phyloP scores from a whole-genome alignment of 2,329 filamentous ascomycete genomes.

The Hawksworthiomyces lignivorus region DNA sequence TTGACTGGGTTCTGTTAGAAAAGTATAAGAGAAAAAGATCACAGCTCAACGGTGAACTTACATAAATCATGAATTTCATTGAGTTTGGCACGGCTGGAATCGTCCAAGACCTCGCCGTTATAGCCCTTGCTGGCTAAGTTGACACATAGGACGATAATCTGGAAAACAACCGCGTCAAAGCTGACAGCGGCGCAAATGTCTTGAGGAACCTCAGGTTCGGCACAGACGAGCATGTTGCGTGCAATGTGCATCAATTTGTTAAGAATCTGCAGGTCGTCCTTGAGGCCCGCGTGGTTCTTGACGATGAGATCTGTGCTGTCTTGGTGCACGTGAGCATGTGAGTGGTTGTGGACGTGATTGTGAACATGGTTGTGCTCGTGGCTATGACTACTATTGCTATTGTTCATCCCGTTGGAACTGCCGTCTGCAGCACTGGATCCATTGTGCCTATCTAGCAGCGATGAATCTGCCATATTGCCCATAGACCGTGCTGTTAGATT shows the following conservation, averaged over 20 bases:
- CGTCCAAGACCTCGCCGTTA: conserved; percentile 55
- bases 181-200: conserved; percentile 57
- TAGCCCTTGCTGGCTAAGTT: conserved; percentile 62
- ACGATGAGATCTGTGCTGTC: conserved; percentile 57
- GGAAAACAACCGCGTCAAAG: conserved; percentile 59
- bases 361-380: conserved; percentile 44
- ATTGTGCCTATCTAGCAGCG: conserved; percentile 38
- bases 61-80: conserved; percentile 59
- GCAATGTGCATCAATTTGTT: conserved; percentile 63
- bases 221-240: conserved; percentile 56
- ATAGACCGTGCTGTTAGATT: conserved; percentile 53
- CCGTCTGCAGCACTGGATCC: not conserved
- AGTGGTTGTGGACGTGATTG: conserved; percentile 1
- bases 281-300: conserved; percentile 52
- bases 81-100: conserved; percentile 47
- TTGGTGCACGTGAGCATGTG: conserved; percentile 22
- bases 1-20: conserved; percentile 41
- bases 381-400: not conserved
- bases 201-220: conserved; percentile 57
- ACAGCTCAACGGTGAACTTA: too few relatives aligned
- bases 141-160: conserved; percentile 57
- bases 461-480: conserved; percentile 43
- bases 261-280: conserved; percentile 54
- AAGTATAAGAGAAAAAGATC: not conserved
- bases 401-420: not conserved